phyloP scores from a whole-genome alignment of 768 basidiomycete species.

The Boletus rex-veris region DNA sequence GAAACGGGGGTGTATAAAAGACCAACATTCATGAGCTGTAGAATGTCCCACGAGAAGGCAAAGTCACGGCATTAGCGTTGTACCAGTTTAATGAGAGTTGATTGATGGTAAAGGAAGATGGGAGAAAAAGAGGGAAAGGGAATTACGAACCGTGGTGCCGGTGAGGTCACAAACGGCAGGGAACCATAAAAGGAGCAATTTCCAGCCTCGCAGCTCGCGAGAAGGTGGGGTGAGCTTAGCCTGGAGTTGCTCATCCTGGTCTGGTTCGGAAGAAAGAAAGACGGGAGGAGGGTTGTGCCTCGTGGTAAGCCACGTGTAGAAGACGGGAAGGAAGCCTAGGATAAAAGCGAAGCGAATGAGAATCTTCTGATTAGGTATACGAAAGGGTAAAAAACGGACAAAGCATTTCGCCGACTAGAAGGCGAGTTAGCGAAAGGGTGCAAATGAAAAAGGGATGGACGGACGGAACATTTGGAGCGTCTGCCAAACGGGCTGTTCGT shows the following conservation, averaged over 20 bases:
- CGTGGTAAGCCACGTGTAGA: constrained; percentile 62
- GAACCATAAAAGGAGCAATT: constrained; percentile 76
- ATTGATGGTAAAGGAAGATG: constrained; percentile 7
- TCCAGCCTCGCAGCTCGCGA: constrained; percentile 61
- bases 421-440: constrained; percentile 34
- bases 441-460: constrained; percentile 31
- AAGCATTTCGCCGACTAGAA: constrained; percentile 87
- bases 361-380: constrained; percentile 7
- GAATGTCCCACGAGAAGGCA: constrained; percentile 11
- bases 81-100: constrained; percentile 3
- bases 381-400: constrained; percentile 53
- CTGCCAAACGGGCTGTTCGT: constrained; percentile 95
- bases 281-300: constrained; percentile 46
- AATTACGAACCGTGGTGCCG: constrained; percentile 73
- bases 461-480: constrained; percentile 86
- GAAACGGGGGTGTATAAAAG: constrained; percentile 95
- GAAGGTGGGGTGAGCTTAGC: constrained; percentile 32
- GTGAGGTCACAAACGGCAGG: constrained; percentile 89
- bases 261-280: constrained; percentile 52
- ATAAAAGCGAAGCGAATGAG: constrained; percentile 18
- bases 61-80: constrained; percentile 19
- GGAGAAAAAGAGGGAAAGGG: constrained; percentile 11
- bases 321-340: constrained; percentile 79
- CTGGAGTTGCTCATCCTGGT: constrained; percentile 39
- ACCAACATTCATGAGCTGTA: constrained; percentile 88